phyloP scores from a whole-genome alignment of 768 basidiomycete species.

The Candolleomyces aberdarensis region DNA sequence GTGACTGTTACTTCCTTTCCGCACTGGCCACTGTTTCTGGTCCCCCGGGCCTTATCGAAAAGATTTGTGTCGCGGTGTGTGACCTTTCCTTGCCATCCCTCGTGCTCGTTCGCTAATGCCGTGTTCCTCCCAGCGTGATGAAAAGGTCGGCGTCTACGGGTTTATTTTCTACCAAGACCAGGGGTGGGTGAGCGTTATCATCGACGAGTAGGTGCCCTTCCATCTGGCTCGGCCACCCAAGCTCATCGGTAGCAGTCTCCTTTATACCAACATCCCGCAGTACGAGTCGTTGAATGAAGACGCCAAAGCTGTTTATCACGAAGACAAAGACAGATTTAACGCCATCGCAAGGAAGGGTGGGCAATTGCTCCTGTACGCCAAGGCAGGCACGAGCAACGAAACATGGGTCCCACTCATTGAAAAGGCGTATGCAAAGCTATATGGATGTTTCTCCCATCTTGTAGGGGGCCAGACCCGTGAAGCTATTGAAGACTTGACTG shows the following conservation, averaged over 20 bases:
- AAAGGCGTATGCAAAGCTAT: constrained; percentile 55
- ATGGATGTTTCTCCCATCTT: constrained; percentile 41
- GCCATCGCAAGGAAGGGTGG: constrained; percentile 43
- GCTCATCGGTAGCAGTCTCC: constrained; percentile 28
- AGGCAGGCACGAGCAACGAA: constrained; percentile 42
- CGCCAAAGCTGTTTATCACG: constrained; percentile 47
- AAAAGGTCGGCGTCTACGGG: constrained; percentile 53
- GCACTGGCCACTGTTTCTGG: constrained; percentile 51
- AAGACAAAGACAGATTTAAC: constrained; percentile 46
- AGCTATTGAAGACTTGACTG: constrained; percentile 55
- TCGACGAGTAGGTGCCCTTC: constrained; percentile 47
- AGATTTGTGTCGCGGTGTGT: constrained; percentile 33
- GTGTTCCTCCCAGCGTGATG: constrained; percentile 11
- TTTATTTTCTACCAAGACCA: constrained; percentile 55
- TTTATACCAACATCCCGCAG: constrained; percentile 48
- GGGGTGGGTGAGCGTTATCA: constrained; percentile 49
- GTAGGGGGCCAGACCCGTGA: constrained; percentile 37
- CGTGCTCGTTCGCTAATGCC: neutral
- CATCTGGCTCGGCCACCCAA: neutral
- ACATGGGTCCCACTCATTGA: constrained; percentile 56
- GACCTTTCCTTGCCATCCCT: neutral
- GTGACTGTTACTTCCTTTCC: constrained; percentile 56
- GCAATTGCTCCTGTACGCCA: constrained; percentile 49
- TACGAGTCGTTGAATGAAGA: constrained; percentile 41
- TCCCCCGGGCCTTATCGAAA: constrained; percentile 45